A percentile compares a stretch with the other conserved stretches of the same genome.
Evolutionary conservation across 306 rosid genomes (phyloP).

Genomic region (Pueraria montana): DNA sequence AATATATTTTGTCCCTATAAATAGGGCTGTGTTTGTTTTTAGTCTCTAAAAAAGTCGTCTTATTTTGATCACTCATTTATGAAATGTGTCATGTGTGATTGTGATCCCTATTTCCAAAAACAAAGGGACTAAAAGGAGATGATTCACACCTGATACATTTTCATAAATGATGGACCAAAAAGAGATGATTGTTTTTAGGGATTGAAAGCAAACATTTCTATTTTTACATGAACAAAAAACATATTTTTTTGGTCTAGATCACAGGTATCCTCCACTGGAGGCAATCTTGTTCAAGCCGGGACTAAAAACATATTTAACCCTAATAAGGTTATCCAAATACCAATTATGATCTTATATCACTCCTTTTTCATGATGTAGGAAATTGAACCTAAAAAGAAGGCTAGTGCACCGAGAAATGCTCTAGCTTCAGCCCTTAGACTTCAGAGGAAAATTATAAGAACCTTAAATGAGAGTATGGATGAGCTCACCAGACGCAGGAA

Average conservation of each 20-base stretch:
- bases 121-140: background rate
- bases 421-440: slow-evolving; percentile 85
- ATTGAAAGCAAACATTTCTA: background rate
- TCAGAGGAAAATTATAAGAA: slow-evolving; percentile 77
- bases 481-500: slow-evolving; percentile 76
- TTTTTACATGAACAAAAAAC: background rate
- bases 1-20: background rate
- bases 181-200: background rate
- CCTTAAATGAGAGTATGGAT: slow-evolving; percentile 89
- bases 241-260: no score
- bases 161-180: background rate
- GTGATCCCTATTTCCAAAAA: background rate
- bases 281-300: no score
- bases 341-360: slow-evolving; percentile 6
- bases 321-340: background rate
- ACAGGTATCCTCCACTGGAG: no score
- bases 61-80: background rate
- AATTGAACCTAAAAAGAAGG: slow-evolving; percentile 79
- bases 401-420: slow-evolving; percentile 70
- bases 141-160: background rate
- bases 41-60: background rate
- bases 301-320: background rate
- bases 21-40: background rate
- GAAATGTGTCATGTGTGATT: background rate
- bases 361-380: slow-evolving; percentile 59